Base-by-base conservation (phyloP, 352 stramenopile species). In the Phytophthora sansomeana region DNA sequence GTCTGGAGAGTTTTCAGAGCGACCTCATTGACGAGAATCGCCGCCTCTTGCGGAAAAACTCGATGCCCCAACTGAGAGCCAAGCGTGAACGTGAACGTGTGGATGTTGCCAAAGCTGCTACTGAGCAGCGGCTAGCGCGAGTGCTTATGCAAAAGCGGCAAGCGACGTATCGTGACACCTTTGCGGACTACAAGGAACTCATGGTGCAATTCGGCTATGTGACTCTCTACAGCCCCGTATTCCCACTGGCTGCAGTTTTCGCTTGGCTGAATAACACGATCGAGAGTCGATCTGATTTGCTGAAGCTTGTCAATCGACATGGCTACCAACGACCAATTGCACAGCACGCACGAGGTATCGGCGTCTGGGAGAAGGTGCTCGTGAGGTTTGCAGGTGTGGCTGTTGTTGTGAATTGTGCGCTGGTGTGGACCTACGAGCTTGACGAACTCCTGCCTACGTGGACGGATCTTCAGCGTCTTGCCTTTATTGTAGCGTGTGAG, bases 201-300 rank as follows among this genome's bases (percentile, higher is more conserved):
- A 87, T 98, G 67, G 85, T 97, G 42, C 91, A 98, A 64, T 98
- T 97, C 73, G 88, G 90, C 28, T 98, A 97, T 67, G 92, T 98
- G 5, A 83, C 91, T 47, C 95, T 95, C 38, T 98, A 98, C 73
- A 97, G 87, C 46, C 86, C 94, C 10, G 80, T 98, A 6, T 87
- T 98, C 48, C 93, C 93, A 29, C 83, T 98, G 13, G 95, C 91
- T n/a, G 92, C 93, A 28, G 74, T 97, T 0, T 95, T 98, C 58
- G 89, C 89, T 29, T 84, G 92, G 42, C 54, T 98, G 30, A 98
- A 98, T 70, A 96, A 97, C 63, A 71, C 97, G 30, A 58, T 98
- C 21, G 92, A 96, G 58, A 97, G 93, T 72, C 83, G 92, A 42
- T 89, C 95, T 11, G 92, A 98, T 75, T 87, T 96, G 14, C 95